A percentile compares a stretch with the other conserved stretches of the same genome.
phyloP scores from a whole-genome alignment of 2,329 filamentous ascomycete genomes.

The Scedosporium aurantiacum region DNA sequence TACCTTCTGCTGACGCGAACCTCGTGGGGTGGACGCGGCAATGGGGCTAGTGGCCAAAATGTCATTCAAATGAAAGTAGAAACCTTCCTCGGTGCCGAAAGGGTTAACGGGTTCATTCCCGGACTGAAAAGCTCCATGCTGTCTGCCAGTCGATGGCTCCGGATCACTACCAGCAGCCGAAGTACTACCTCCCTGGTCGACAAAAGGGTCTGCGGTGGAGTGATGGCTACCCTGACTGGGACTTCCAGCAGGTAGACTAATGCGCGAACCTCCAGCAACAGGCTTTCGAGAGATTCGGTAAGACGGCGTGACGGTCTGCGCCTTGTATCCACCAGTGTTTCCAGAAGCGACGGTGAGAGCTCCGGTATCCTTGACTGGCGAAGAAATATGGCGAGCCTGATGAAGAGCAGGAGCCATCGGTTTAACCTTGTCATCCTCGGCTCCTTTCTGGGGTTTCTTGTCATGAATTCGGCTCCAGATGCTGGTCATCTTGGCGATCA shows the following conservation, averaged over 20 bases:
- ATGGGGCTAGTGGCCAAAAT: no score
- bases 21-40: no score
- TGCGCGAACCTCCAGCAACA: neutral
- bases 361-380: neutral
- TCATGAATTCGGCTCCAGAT: slow-evolving; percentile 21
- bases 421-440: slow-evolving; percentile 4
- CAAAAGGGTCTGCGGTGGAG: neutral
- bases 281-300: neutral
- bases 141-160: no score
- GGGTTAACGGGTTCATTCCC: no score
- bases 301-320: neutral
- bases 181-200: neutral
- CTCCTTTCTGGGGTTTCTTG: slow-evolving; percentile 14
- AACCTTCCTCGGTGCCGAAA: no score
- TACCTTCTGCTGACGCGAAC: no score
- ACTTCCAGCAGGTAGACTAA: neutral
- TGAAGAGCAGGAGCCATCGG: neutral
- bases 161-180: no score
- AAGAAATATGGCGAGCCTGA: no score
- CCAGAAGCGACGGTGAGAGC: neutral
- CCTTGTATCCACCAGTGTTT: slow-evolving; percentile 4
- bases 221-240: neutral
- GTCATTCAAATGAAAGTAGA: no score
- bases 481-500: slow-evolving; percentile 23
- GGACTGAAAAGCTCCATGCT: no score